A percentile compares a stretch with the other conserved stretches of the same genome.
These are phyloP conservation scores for Sabuloglossum arenarium DNA, from an alignment of 495 filamentous ascomycete species.

Conservation along the genomic window DNA sequence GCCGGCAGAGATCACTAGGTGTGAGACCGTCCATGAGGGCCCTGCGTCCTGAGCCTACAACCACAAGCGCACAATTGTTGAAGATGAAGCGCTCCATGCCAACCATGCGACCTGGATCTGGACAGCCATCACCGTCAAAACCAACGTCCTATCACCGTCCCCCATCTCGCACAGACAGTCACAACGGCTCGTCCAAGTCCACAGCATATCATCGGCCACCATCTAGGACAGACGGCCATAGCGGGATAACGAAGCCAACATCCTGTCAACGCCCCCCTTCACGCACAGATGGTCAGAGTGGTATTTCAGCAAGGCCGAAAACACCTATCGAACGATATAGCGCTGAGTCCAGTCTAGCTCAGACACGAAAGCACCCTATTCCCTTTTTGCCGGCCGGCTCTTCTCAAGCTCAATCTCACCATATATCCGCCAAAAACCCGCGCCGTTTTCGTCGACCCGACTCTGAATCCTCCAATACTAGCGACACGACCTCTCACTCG, in stretches of 20 bases:
- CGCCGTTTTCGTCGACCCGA: constrained; percentile 54
- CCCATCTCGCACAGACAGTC: constrained; percentile 21
- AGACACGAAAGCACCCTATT: constrained; percentile 29
- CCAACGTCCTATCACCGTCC: constrained; percentile 17
- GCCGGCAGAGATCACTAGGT: constrained; percentile 30
- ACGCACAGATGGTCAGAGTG: constrained; percentile 16
- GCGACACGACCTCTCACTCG: constrained; percentile 26
- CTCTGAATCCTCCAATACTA: constrained; percentile 39
- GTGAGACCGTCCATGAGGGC: constrained; percentile 32
- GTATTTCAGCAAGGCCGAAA: constrained; percentile 35
- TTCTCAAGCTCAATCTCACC: constrained; percentile 56
- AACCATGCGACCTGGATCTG: constrained; percentile 37
- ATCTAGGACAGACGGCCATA: constrained; percentile 21
- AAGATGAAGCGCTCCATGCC: constrained; percentile 79
- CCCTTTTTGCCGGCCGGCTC: constrained; percentile 71
- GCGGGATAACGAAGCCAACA: constrained; percentile 16
- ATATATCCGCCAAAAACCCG: constrained; percentile 47
- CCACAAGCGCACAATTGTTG: constrained; percentile 52
- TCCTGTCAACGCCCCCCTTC: constrained; percentile 20
- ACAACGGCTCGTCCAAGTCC: not conserved
- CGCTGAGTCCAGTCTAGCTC: constrained; percentile 13
- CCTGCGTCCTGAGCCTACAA: constrained; percentile 36
- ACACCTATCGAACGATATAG: constrained; percentile 39
- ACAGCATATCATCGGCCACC: constrained; percentile 21
- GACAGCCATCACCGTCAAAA: constrained; percentile 19